A percentile compares a stretch with the other conserved stretches of the same genome.
phyloP scores from a whole-genome alignment of 495 filamentous ascomycete genomes.

The Neurospora sp. region DNA sequence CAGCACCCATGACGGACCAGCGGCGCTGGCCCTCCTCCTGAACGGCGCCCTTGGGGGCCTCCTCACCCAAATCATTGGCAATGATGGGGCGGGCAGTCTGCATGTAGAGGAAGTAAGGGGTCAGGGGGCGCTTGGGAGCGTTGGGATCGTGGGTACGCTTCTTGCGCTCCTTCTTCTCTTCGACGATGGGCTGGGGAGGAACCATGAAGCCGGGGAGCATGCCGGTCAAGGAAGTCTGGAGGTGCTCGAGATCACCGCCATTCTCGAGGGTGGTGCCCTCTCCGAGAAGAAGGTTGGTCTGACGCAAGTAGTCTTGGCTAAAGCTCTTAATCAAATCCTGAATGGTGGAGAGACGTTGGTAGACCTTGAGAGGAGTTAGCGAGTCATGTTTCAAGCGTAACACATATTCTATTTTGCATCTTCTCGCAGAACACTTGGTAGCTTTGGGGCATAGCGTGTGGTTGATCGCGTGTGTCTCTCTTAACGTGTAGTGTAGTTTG shows the following conservation, averaged over 20 bases:
- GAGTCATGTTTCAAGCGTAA: neutral
- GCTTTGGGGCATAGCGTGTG: neutral
- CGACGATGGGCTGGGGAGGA: conserved; percentile 31
- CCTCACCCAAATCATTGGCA: conserved; percentile 59
- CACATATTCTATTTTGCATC: neutral
- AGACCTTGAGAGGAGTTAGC: conserved; percentile 46
- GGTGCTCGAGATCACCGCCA: conserved; percentile 40
- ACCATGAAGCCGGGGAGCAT: conserved; percentile 26
- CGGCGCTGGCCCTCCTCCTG: conserved; percentile 70
- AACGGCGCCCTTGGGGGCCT: conserved; percentile 66
- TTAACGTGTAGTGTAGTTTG: neutral
- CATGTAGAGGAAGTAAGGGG: conserved; percentile 91
- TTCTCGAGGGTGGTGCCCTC: conserved; percentile 43
- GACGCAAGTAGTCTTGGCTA: conserved; percentile 68
- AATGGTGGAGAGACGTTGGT: conserved; percentile 60
- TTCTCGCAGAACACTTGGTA: neutral
- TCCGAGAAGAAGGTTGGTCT: conserved; percentile 68
- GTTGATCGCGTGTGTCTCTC: neutral
- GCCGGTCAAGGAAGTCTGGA: conserved; percentile 33
- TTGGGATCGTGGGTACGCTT: conserved; percentile 87
- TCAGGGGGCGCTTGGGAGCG: conserved; percentile 85
- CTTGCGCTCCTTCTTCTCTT: conserved; percentile 72
- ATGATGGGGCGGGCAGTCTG: conserved; percentile 71
- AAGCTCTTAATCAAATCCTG: conserved; percentile 64
- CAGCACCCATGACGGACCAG: conserved; percentile 64